Base-by-base conservation (phyloP, 129 eudicot species). In the Escallonia herrerae region DNA sequence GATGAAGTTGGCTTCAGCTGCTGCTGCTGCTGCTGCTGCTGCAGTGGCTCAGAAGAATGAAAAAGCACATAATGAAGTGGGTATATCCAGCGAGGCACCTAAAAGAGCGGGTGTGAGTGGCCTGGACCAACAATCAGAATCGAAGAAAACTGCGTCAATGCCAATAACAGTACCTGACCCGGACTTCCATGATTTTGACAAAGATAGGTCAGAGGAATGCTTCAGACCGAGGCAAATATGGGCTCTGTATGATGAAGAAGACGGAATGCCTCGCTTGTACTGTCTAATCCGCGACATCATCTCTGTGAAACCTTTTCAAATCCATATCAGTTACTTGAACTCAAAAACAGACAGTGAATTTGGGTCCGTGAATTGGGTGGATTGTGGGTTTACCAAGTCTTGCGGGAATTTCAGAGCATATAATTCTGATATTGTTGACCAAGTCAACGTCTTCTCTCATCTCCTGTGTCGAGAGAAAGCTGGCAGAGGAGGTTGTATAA, bases 211-310 rank as follows among this genome's bases (percentile, higher is more conserved):
- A 45, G 98, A 91, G 62, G 95, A 83, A 61, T 90, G 89, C 74
- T 87, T 91, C 68, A 77, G 81, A 60, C 79, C 91, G 1, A 88
- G 80, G 79, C 98, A 91, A 72, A 88, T 91, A 83, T 91, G 98
- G 98, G 96, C 98, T n/a, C 67, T 91, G 45, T 91, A 91, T 58
- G 98, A 91, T 47, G 98, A 91, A 81, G 98, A 88, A 78, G 98
- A 91, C 43, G 98, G 98, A 43, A 91, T 91, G 98, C 96, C 98
- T 38, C 90, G 96, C 9, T 81, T 91, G 72, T 91, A 91, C 66
- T 91, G 98, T 79, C 81, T 91, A 58, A 82, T 91, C 56, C 95
- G 95, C 49, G 83, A 88, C 72, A 78, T 91, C 73, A 81, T 91
- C 62, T 85, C 95, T 1, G 83, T 83, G 70, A 83, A 85, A 43